Percentiles rank a stretch among this genome's conserved stretches.
These are phyloP conservation scores for Starmerella cellae DNA, from an alignment of 805 yeast species.

Conservation along the genomic window DNA sequence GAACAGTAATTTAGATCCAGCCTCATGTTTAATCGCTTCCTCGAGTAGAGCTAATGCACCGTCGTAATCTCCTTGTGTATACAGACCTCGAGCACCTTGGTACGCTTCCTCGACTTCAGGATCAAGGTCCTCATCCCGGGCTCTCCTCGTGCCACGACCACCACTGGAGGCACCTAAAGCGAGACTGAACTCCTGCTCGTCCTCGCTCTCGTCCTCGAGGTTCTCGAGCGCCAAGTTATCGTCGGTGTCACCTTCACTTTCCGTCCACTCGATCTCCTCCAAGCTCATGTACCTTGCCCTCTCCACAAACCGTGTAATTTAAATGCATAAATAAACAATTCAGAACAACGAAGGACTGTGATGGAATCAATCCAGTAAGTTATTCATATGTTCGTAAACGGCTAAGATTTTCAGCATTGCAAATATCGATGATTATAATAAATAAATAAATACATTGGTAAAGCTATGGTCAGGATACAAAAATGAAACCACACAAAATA, in stretches of 20 bases:
- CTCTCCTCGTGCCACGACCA: constrained; percentile 6
- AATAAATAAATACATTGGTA: background rate
- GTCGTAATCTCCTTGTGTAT: constrained; percentile 19
- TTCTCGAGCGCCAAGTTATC: constrained; percentile 13
- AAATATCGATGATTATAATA: no score
- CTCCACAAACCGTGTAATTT: background rate
- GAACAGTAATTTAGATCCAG: constrained; percentile 24
- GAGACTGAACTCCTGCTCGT: constrained; percentile 9
- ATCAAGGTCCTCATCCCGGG: constrained; percentile 19
- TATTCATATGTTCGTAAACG: no score
- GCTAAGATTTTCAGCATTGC: no score
- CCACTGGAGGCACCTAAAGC: background rate
- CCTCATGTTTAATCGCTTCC: constrained; percentile 25
- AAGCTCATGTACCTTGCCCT: constrained; percentile 8
- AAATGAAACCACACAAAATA: no score
- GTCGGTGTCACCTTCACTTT: constrained; percentile 18
- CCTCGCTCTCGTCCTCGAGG: constrained; percentile 11
- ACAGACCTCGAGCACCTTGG: constrained; percentile 18
- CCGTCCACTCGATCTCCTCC: constrained; percentile 19
- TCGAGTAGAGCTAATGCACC: constrained; percentile 25
- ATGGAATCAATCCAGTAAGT: no score
- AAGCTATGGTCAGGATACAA: background rate
- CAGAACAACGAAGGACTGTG: background rate
- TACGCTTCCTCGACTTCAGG: constrained; percentile 20
- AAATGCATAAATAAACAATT: background rate